Evolutionary conservation across 805 yeast species (phyloP), one percentile per base, ranked within the genome.

Genomic region (Starmerella kuoi): DNA sequence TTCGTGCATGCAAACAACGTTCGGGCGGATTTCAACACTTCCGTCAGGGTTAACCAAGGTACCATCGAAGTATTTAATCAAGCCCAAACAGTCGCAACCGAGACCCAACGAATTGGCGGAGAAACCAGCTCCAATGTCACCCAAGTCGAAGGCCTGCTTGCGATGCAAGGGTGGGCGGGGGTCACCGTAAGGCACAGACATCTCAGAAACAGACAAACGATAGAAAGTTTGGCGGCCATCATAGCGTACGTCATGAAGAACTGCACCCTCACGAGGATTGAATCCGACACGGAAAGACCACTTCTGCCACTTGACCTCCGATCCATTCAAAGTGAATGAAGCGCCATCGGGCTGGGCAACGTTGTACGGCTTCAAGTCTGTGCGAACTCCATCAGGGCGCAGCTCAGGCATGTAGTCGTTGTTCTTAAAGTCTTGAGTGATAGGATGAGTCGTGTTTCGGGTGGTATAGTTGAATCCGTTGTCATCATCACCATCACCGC

Each of bases 321-420:
- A 64, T 32, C 78, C 79, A 50, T 79, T 66, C 31, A 73, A 63
- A 20, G 67, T 54, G 65, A 77, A 81, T 2, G 84, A 76, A n/a
- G 86, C 74, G 50, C 93, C 93, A 53, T 82, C 87, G 38, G 91
- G 88, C 64, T 81, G 93, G 79, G 64, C 77, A 79, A 79, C 70
- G 48, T 77, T 61, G 58, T 79, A 70, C 36, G 91, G 88, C 62
- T 79, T 80, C 53, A 79, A 66, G 28, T 72, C 77, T 21, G 69
- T 74, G 62, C 84, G 72, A 25, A 60, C 44, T 55, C 71, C 76
- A 35, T 76, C 78, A 48, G 70, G 70, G n/a, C 54, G 54, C 54
- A 79, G 66, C 41, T 77, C 84, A 38, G 86, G 81, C 58, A 78
- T 80, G 63, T 80, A 80, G 61, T 80, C 87, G 41, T 75, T 77